Evolutionary conservation across 139 green algal species (phyloP).

Genomic region (Micromonas commoda): DNA sequence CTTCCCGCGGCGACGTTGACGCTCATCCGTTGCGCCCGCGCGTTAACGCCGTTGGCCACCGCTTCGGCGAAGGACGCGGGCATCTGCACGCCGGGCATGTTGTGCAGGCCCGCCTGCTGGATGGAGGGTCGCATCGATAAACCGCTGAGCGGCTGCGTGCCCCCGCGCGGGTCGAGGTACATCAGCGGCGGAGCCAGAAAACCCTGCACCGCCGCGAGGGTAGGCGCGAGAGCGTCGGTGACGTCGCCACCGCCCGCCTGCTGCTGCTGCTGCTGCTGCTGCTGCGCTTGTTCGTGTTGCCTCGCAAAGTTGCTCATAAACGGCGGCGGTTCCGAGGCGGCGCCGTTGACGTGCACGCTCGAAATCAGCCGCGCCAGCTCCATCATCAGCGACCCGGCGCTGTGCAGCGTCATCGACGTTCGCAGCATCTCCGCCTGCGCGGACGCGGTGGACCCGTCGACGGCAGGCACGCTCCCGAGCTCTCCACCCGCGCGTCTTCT

Average conservation of each 20-base stretch:
- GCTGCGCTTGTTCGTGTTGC: too few species aligned
- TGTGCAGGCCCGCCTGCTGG: neutral
- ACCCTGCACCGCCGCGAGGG: too few species aligned
- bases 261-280: too few species aligned
- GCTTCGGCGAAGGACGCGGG: too few species aligned
- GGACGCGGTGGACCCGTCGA: neutral
- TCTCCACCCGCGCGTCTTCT: too few species aligned
- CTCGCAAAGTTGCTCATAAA: too few species aligned
- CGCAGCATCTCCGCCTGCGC: neutral
- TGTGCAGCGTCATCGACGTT: neutral
- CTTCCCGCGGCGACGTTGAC: too few species aligned
- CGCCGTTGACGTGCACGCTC: neutral
- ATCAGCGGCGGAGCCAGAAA: neutral
- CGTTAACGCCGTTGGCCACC: too few species aligned
- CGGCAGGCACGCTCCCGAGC: neutral
- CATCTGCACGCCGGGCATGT: neutral
- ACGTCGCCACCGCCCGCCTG: too few species aligned
- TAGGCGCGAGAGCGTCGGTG: too few species aligned
- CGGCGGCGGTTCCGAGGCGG: too few species aligned
- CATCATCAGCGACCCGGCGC: neutral
- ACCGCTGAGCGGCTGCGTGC: neutral
- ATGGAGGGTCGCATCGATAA: neutral
- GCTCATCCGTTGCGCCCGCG: too few species aligned
- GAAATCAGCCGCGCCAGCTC: neutral
- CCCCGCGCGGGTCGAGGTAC: neutral